Conservation (phyloP, 257 asterid species). For the Solanum rostratum region DNA sequence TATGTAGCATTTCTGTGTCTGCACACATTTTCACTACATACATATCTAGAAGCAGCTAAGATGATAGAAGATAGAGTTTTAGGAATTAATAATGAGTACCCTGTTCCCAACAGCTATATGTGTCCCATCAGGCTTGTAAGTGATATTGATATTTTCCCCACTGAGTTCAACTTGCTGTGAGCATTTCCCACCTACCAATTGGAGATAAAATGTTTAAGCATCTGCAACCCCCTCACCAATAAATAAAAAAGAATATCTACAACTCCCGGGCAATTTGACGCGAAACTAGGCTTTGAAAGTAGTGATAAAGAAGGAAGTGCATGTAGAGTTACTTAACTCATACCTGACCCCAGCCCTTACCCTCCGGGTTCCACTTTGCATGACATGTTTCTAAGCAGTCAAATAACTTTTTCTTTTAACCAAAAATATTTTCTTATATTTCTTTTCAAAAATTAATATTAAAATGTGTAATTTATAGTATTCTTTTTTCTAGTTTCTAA, state of each 20-base stretch:
- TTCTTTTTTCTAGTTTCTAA: background rate
- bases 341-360: background rate
- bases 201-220: slow-evolving; percentile 2
- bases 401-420: background rate
- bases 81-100: slow-evolving; percentile 25
- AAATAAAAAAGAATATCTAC: background rate
- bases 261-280: background rate
- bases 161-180: slow-evolving; percentile 94
- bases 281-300: background rate
- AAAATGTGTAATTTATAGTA: background rate
- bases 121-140: slow-evolving; percentile 93
- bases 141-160: slow-evolving; percentile 95
- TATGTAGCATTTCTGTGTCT: background rate
- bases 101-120: slow-evolving; percentile 97
- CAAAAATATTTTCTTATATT: background rate
- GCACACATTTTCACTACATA: background rate
- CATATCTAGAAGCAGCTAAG: background rate
- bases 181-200: slow-evolving; percentile 81
- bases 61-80: background rate
- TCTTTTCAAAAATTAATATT: background rate
- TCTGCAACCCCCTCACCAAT: background rate
- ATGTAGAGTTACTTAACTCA: background rate
- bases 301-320: background rate
- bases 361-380: background rate
- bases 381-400: background rate